phyloP scores from a whole-genome alignment of 371 early-diverging fungal genomes.

The Funneliformis caledonium region DNA sequence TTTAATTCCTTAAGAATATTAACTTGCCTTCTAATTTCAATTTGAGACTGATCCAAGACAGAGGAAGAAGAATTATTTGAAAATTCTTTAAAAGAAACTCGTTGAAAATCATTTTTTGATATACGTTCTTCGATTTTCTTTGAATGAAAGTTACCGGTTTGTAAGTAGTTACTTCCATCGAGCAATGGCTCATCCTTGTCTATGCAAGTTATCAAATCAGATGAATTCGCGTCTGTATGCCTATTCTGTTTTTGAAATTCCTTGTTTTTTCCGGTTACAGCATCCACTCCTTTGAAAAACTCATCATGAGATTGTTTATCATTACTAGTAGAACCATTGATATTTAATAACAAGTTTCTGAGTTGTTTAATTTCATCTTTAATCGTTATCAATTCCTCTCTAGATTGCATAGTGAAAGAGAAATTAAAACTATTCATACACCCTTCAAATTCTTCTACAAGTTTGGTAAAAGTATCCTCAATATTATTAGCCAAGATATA shows the following conservation, averaged over 20 bases:
- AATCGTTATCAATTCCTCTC: background rate
- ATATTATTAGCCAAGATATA: background rate
- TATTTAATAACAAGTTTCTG: background rate
- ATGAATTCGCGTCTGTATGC: background rate
- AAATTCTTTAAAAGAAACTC: background rate
- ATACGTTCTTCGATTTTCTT: background rate
- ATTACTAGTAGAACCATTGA: background rate
- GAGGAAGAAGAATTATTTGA: background rate
- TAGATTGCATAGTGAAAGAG: background rate
- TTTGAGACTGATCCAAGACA: background rate
- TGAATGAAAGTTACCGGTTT: background rate
- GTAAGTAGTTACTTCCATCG: background rate
- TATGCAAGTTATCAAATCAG: background rate
- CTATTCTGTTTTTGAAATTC: background rate
- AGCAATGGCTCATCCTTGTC: background rate
- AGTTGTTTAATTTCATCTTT: background rate
- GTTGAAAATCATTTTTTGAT: background rate
- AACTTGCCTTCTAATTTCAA: constrained; percentile 7
- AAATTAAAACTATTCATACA: constrained; percentile 32
- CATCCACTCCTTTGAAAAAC: background rate
- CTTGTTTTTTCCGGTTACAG: background rate
- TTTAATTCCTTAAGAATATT: constrained; percentile 24
- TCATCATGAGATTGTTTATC: background rate
- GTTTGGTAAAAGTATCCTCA: constrained; percentile 7
- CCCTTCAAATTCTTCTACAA: constrained; percentile 22